phyloP scores from a whole-genome alignment of 23 red algal species.

The Gracilaria vermiculophylla region DNA sequence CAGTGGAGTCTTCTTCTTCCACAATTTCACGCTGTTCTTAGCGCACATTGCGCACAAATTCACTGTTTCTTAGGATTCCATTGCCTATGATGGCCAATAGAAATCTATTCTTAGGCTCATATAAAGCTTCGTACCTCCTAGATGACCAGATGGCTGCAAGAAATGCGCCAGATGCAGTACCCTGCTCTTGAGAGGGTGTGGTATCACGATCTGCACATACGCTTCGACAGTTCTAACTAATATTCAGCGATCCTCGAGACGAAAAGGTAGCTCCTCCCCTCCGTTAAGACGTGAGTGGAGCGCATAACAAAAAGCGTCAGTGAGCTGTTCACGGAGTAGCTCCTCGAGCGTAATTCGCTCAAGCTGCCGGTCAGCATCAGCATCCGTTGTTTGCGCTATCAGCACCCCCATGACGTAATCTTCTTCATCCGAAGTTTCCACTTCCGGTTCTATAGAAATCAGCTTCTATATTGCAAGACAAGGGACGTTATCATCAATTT shows the following conservation, averaged over 20 bases:
- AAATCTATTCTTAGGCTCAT: background rate
- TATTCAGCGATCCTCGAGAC: background rate
- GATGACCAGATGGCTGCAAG: constrained; percentile 4
- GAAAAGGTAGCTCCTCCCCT: background rate
- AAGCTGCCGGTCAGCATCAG: background rate
- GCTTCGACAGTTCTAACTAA: constrained; percentile 1
- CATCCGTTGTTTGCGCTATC: background rate
- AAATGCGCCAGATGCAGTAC: constrained; percentile 19
- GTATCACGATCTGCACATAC: background rate
- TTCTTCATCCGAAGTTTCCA: background rate
- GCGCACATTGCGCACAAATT: background rate
- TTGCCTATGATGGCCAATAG: background rate
- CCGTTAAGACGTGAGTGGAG: background rate
- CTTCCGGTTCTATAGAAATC: background rate
- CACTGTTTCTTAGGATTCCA: background rate
- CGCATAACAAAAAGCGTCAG: background rate
- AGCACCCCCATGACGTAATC: background rate
- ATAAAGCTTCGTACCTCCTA: background rate
- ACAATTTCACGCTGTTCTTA: background rate
- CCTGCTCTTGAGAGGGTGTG: background rate
- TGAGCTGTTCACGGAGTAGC: background rate
- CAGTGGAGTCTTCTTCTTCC: background rate
- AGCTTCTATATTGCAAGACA: background rate
- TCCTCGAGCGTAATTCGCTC: background rate
- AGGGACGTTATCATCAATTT: background rate